A percentile compares a stretch with the other conserved stretches of the same genome.
phyloP scores from a whole-genome alignment of 2,329 filamentous ascomycete genomes.

The Alternaria conjuncta region DNA sequence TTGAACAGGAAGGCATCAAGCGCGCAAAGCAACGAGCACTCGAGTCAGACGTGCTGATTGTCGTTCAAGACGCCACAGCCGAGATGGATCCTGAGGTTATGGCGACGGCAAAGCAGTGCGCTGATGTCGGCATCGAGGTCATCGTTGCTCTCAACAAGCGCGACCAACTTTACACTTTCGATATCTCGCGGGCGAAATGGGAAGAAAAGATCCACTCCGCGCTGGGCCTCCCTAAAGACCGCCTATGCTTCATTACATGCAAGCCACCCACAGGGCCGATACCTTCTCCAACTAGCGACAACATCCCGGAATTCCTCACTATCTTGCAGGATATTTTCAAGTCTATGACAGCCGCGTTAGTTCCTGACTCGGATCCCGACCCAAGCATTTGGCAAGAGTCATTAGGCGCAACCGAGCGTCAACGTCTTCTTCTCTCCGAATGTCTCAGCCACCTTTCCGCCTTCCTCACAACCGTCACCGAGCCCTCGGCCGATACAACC shows the following conservation, averaged over 20 bases:
- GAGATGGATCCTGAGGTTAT: slow-evolving; percentile 69
- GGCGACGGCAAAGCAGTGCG: slow-evolving; percentile 59
- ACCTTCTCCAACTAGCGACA: slow-evolving; percentile 60
- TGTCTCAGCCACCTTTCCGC: slow-evolving; percentile 75
- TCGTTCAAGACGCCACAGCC: slow-evolving; percentile 71
- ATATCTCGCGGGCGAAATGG: slow-evolving; percentile 20
- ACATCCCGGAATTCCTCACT: slow-evolving; percentile 72
- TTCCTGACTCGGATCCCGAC: slow-evolving; percentile 56
- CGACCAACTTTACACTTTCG: slow-evolving; percentile 57
- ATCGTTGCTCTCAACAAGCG: slow-evolving; percentile 67
- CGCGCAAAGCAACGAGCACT: slow-evolving; percentile 81
- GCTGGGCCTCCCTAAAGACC: slow-evolving; percentile 44
- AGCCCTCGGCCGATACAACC: slow-evolving; percentile 8
- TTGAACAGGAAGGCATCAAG: slow-evolving; percentile 90
- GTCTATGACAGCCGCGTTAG: slow-evolving; percentile 67
- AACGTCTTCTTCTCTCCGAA: slow-evolving; percentile 77
- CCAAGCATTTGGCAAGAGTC: slow-evolving; percentile 79
- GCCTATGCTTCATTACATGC: slow-evolving; percentile 75
- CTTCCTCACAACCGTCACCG: slow-evolving; percentile 68
- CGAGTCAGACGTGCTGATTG: slow-evolving; percentile 84
- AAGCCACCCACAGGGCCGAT: slow-evolving; percentile 56
- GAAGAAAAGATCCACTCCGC: slow-evolving; percentile 25
- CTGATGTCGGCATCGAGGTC: slow-evolving; percentile 59
- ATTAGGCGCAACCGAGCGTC: slow-evolving; percentile 87
- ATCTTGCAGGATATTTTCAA: slow-evolving; percentile 72